A percentile compares a stretch with the other conserved stretches of the same genome.
Conservation (phyloP, 2,329 filamentous ascomycete species). For the Xylaria sp. region DNA sequence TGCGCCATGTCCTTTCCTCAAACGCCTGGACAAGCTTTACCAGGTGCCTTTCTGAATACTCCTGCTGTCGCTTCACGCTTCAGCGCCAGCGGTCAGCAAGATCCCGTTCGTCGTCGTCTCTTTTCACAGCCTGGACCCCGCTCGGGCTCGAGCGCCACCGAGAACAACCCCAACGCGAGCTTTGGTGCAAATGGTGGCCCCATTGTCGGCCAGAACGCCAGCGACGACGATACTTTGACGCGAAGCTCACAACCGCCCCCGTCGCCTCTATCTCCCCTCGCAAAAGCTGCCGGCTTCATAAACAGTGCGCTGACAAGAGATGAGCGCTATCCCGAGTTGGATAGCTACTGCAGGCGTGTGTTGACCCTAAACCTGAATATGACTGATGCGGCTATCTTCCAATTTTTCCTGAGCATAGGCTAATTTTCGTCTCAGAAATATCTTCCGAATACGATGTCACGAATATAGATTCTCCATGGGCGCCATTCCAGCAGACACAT, state of each 20-base stretch:
- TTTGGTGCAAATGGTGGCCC: neutral
- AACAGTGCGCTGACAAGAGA: constrained; percentile 79
- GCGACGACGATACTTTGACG: constrained; percentile 34
- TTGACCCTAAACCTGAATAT: constrained; percentile 32
- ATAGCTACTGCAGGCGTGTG: constrained; percentile 87
- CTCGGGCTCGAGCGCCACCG: neutral
- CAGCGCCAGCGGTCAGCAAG: constrained; percentile 48
- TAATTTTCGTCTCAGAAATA: constrained; percentile 64
- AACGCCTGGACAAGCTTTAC: constrained; percentile 73
- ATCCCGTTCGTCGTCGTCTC: constrained; percentile 58
- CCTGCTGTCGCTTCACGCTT: constrained; percentile 65
- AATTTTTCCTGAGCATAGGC: neutral
- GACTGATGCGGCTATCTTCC: constrained; percentile 4
- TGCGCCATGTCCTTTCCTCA: constrained; percentile 59
- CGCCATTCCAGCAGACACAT: constrained; percentile 85
- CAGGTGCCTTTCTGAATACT: constrained; percentile 78
- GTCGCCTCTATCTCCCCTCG: constrained; percentile 58
- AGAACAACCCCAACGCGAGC: constrained; percentile 1
- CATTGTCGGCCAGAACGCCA: constrained; percentile 18
- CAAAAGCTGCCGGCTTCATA: constrained; percentile 82
- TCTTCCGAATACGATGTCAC: constrained; percentile 92
- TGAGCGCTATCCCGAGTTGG: constrained; percentile 83
- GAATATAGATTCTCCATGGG: constrained; percentile 71
- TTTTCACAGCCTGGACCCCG: constrained; percentile 45
- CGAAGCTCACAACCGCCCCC: constrained; percentile 41